Base-by-base conservation (phyloP, 345 rosid species). In the Conringia planisiliqua region DNA sequence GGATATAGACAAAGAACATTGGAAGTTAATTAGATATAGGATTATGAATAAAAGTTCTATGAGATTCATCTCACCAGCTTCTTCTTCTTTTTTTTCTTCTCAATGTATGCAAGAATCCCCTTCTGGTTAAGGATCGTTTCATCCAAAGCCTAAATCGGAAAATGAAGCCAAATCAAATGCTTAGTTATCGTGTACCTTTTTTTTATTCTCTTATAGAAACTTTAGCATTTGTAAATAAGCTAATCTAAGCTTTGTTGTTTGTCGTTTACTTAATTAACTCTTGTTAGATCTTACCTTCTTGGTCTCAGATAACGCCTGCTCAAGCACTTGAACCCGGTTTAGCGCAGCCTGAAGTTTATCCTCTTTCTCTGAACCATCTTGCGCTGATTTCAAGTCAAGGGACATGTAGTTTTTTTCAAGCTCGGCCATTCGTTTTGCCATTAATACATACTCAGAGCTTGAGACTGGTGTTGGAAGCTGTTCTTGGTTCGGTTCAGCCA, bases 401-500 rank as follows among this genome's bases (percentile, higher is more conserved):
- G 51, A 39, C 50, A 16, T 80, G 61, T 77, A 80, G 60, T 79
- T 88, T 66, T 87, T 86, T 79, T 93, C 97, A 81, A 91, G 63
- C 11, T 85, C 88, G 18, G 90, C 80, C 86, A 93, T 84, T 50
- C 97, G 87, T 71, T 78, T 80, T 83, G 79, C 77, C 90, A 93
- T 84, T 24, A 52, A 24, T 78, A 79, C 26, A 83, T 81, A 87
- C 7, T 91, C 96, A 9, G 75, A 46, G 26, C 71, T 79, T 6
- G 88, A 71, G 62, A 88, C 76, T 42, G 89, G 62, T 60, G 78
- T 75, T n/a, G 76, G 66, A 50, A 67, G 5, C 29, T 42, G 58
- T 74, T 47, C 68, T 50, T 72, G 35, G 64, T 66, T 42, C 2
- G 46, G 27, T 43, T 35, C 66, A 40, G 66, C 17, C 7, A 51